Conservation (phyloP, 352 stramenopile genomes). For the Phytophthora sp. region DNA sequence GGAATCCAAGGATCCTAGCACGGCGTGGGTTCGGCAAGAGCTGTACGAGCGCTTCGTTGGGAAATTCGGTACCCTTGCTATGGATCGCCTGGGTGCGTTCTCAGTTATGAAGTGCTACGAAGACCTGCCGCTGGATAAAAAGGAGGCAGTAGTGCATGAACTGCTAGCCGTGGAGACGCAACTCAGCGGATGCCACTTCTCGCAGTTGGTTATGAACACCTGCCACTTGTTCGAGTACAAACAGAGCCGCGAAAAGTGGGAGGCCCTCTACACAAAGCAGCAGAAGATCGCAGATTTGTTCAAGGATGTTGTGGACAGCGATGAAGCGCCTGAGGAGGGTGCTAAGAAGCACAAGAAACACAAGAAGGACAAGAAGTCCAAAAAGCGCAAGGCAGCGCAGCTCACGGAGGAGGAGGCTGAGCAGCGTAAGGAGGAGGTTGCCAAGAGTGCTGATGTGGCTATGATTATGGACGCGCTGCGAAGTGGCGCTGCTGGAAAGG, state of each 20-base stretch:
- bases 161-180: conserved; percentile 73
- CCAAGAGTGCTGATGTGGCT: conserved; percentile 57
- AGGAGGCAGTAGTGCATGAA: conserved; percentile 75
- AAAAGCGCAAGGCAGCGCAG: conserved; percentile 49
- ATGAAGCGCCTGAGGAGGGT: conserved; percentile 17
- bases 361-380: conserved; percentile 51
- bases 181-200: conserved; percentile 80
- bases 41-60: conserved; percentile 77
- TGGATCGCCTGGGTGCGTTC: conserved; percentile 80
- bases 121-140: conserved; percentile 58
- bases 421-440: conserved; percentile 36
- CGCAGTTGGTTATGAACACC: conserved; percentile 82
- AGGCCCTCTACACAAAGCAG: conserved; percentile 77
- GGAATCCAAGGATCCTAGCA: conserved; percentile 62
- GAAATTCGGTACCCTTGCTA: conserved; percentile 69
- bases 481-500: conserved; percentile 28
- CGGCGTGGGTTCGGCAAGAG: conserved; percentile 63
- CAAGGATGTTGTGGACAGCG: conserved; percentile 67
- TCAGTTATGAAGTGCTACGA: conserved; percentile 88
- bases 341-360: conserved; percentile 32
- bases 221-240: conserved; percentile 84
- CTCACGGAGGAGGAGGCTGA: conserved; percentile 34
- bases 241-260: conserved; percentile 80
- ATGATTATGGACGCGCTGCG: conserved; percentile 75
- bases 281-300: conserved; percentile 83